Evolutionary conservation across 495 filamentous ascomycete species (phyloP).

Genomic region (Penicillium lagena): DNA sequence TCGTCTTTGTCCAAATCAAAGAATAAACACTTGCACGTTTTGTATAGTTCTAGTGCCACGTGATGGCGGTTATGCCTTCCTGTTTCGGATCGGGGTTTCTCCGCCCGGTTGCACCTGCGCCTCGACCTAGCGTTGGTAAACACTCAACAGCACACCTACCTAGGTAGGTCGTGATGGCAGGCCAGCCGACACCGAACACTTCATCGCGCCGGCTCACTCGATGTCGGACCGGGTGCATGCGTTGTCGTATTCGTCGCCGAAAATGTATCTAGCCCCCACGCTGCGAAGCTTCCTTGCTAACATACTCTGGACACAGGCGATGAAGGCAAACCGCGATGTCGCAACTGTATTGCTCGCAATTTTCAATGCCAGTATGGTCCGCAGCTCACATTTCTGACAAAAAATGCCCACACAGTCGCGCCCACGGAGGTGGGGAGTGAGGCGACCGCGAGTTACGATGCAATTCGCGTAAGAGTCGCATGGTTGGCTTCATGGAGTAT

Average conservation of each 20-base stretch:
- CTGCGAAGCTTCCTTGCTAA: background rate
- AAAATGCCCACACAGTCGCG: conserved; percentile 29
- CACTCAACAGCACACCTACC: too few species aligned
- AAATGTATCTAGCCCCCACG: conserved; percentile 25
- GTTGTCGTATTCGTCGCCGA: conserved; percentile 33
- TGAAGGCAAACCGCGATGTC: conserved; percentile 34
- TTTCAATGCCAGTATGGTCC: conserved; percentile 32
- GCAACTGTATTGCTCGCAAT: conserved; percentile 34
- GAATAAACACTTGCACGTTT: too few species aligned
- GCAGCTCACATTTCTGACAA: conserved; percentile 34
- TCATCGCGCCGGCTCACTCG: conserved; percentile 16
- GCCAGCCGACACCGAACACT: conserved; percentile 3
- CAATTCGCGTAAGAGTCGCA: conserved; percentile 15
- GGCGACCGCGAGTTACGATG: conserved; percentile 10
- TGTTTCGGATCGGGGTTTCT: background rate
- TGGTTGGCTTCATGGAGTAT: background rate
- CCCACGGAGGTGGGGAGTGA: conserved; percentile 3
- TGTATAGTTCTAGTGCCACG: background rate
- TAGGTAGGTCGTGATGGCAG: conserved; percentile 2
- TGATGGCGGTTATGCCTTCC: background rate
- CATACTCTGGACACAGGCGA: conserved; percentile 20
- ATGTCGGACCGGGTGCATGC: conserved; percentile 38
- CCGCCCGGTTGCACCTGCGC: background rate
- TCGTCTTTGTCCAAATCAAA: too few species aligned
- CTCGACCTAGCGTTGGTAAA: too few species aligned